Base-by-base conservation (phyloP, 2,329 filamentous ascomycete species). In the Colletotrichum lini region DNA sequence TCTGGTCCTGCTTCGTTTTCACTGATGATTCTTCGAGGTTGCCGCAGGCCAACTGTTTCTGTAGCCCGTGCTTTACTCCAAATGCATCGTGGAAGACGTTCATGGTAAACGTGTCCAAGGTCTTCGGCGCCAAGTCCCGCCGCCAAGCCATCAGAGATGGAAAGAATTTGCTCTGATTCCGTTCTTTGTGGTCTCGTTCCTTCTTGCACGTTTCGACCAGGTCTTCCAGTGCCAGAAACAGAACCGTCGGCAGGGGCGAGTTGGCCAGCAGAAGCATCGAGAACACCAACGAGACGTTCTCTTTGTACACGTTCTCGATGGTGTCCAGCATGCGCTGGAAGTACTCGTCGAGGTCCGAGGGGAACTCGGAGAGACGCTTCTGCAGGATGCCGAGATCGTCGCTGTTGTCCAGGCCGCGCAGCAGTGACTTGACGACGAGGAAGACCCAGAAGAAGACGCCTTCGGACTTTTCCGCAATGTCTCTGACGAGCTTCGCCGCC, bases 391-490 rank as follows among this genome's bases (percentile, higher is more conserved):
- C n/a, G 0, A 73, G 35, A 4, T 38, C n/a, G 42, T 75, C 73
- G 1, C 52, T 13, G n/a, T 73, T 47, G 3, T 45, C 23, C 0
- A 77, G 57, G 1, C 75, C 76, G 21, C 72, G 65, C 0, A 72
- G n/a, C 4, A 78, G 64, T 2, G 68, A 70, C 6, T 65, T 63
- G 10, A 73, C 69, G 2, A 77, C 76, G 0, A 77, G 69, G 18
- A 65, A 73, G 1, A 80, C 75, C 80, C 80, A 81, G 10, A 82
- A 75, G 54, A 82, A 81, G 0, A 82, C 80, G 0, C 80, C 80
- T 13, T 79, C 76, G 0, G 80, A 76, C 8, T 67, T 75, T 2
- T 77, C 71, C 1, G 78, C 74, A 0, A 76, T 74, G 0, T 65
- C 42, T 18, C 73, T 50, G 40, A 59, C 69, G 62, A 78, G 62